A percentile compares a stretch with the other conserved stretches of the same genome.
Conservation (phyloP, 192 early-diverging fungal species). For the Diversispora eburnea region DNA sequence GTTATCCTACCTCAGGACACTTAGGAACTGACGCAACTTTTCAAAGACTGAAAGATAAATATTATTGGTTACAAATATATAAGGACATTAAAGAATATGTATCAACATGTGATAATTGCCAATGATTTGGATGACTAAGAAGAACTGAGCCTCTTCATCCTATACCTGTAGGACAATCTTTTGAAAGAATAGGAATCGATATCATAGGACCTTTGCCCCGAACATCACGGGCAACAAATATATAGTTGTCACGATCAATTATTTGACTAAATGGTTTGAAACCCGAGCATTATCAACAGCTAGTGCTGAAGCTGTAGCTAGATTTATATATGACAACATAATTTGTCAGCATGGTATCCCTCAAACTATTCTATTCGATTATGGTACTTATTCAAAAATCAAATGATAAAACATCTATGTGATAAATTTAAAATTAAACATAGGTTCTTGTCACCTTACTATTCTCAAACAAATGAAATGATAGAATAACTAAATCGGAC, state of each 20-base stretch:
- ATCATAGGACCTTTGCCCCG: not conserved
- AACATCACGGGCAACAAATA: not conserved
- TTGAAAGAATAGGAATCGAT: not conserved
- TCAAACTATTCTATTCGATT: not conserved
- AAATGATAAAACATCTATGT: too few species aligned
- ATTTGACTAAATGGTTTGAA: slow-evolving; percentile 11
- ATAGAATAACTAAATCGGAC: too few species aligned
- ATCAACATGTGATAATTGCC: slow-evolving; percentile 25
- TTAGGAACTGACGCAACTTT: too few species aligned
- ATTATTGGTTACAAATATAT: slow-evolving; percentile 25
- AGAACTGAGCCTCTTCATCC: not conserved
- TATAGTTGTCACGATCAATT: slow-evolving; percentile 1
- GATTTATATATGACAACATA: not conserved
- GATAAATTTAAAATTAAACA: too few species aligned
- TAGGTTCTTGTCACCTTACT: too few species aligned
- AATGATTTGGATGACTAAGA: not conserved
- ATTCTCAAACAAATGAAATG: too few species aligned
- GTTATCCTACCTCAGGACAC: too few species aligned
- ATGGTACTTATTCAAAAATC: not conserved
- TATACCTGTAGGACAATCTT: not conserved
- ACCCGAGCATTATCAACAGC: not conserved
- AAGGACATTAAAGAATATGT: slow-evolving; percentile 26
- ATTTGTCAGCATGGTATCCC: slow-evolving; percentile 3
- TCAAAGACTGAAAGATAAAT: too few species aligned
- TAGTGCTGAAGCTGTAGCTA: not conserved